These are phyloP conservation scores for Paulownia fortunei DNA, from an alignment of 257 asterid genomes.

Conservation along the genomic window DNA sequence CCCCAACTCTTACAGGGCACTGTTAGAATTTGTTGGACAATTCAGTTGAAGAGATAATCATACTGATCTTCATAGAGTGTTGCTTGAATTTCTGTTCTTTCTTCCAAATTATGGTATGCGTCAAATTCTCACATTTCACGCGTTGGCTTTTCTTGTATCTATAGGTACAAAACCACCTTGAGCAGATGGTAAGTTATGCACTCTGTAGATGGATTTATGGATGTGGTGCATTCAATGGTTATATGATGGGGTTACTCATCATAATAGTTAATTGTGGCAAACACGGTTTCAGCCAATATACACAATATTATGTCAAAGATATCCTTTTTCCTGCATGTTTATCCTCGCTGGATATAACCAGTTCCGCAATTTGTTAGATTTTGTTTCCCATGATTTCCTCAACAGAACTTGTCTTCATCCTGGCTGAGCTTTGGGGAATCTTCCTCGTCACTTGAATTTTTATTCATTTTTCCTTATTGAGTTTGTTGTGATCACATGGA, in stretches of 20 bases:
- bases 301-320: background rate
- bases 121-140: background rate
- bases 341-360: slow-evolving; percentile 19
- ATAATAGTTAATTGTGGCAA: background rate
- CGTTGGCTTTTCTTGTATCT: too few relatives aligned
- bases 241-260: too few relatives aligned
- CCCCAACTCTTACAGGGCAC: background rate
- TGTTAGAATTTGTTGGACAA: background rate
- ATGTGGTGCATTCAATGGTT: too few relatives aligned
- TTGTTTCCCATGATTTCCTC: background rate
- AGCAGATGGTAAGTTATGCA: too few relatives aligned
- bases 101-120: too few relatives aligned
- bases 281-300: background rate
- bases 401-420: background rate
- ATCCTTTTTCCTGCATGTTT: background rate
- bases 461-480: background rate
- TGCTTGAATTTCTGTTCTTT: background rate
- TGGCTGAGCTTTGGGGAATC: background rate
- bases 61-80: background rate
- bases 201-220: too few relatives aligned
- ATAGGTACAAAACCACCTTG: too few relatives aligned
- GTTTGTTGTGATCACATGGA: background rate
- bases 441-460: background rate
- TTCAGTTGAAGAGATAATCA: background rate
- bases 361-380: background rate